Base-by-base conservation (phyloP, 179 eudicot genomes). In the Gypsophila paniculata region DNA sequence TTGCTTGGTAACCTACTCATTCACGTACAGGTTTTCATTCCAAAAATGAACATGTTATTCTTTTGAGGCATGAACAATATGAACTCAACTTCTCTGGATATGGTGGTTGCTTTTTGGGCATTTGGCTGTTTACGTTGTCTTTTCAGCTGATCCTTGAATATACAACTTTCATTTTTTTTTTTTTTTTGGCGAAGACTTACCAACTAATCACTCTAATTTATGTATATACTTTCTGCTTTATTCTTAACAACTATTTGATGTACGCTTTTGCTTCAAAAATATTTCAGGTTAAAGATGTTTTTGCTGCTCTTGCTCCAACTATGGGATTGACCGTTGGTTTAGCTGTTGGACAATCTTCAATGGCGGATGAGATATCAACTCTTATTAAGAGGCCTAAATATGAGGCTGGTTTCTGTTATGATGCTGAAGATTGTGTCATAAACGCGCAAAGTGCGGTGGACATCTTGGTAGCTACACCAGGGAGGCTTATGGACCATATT, bases 401-500 rank as follows among this genome's bases (percentile, higher is more conserved):
- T 66, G 92, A 86, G 78, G 82, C 84, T 39, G 86, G 96, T 49
- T 73, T 85, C 23, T 91, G 87, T 78, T 89, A 79, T 80, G 97
- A 88, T 69, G 86, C 91, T 57, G 96, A 88, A 72, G 87, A 82
- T 80, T 53, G 72, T 57, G 74, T 75, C 22, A 61, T 68, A 77
- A 81, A 75, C 75, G 68, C 81, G 22, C 77, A 84, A 67, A 90
- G 96, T 78, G 81, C 87, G 61, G 99, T 94, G 52, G 99, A 94
- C 85, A 94, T 94, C 81, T 75, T 94, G 74, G 94, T 94, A 55
- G 99, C 99, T 61, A 94, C 99, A 59, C 99, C 99, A 26, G 99
- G 99, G 83, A 88, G 99, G 85, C 89, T 94, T 73, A 86, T 94
- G 94, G 97, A 94, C 72, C 99, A 94, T 79, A 88, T 91, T 58